Base-by-base conservation (phyloP, 2,329 filamentous ascomycete species). In the Drechslera avenae region DNA sequence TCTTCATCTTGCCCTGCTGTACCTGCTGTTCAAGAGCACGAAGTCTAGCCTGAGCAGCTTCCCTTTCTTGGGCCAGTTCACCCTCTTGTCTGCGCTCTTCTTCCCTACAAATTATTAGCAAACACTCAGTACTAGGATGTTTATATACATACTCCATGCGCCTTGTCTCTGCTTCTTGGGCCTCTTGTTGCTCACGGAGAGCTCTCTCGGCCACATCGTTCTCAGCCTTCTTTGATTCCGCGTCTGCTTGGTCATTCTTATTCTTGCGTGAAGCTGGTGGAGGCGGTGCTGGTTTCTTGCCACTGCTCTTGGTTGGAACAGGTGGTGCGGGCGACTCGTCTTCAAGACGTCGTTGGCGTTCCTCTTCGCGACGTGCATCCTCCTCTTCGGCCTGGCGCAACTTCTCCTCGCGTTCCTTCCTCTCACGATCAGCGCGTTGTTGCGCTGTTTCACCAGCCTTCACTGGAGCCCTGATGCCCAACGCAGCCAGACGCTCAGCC, bases 21-120 rank as follows among this genome's bases (percentile, higher is more conserved):
- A 97, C 91, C 74, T 97, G 91, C 71, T 97, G 91, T 74, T 99
- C 92, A 7, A 99, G 83, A 13, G 91, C 91, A 70, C 86, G 90
- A 18, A 97, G 82, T 42, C 92, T 90, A 56, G 89, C 89, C 63
- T 89, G 86, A 33, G 92, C 86, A 45, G 89, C 91, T 65, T 91
- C 85, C 46, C 88, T 88, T 75, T 97, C 91, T 60, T 83, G 85
- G 26, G 84, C 85, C 47, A 96, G 82, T 53, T 95, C 91, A 21
- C 89, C 85, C 72, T 96, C 91, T 72, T 93, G 88, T 43, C 83
- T 80, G 62, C 79, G 83, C 36, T 89, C 88, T 71, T 88, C 84
- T 54, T 87, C 79, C 80, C 91, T 97, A 65, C 39, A 43, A 36
- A 37, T 40, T 72, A 71, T 68, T 50, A 67, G 61, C 47, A 16